These are phyloP conservation scores for Mortierella sp. DNA, from an alignment of 371 early-diverging fungal genomes.

Conservation along the genomic window DNA sequence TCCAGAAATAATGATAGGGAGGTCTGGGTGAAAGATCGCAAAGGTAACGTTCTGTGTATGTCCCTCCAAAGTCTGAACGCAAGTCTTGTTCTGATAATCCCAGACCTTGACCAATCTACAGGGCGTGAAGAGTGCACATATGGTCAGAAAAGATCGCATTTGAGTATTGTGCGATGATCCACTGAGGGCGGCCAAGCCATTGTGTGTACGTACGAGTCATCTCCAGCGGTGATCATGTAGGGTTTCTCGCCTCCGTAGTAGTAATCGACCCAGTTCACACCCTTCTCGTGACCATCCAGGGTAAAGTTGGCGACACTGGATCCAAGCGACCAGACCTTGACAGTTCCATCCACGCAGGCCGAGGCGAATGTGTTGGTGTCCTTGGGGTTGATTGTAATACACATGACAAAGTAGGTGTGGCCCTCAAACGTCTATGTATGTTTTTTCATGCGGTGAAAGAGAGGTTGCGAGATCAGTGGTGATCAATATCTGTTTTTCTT, in stretches of 20 bases:
- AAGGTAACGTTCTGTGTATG: slow-evolving; percentile 98
- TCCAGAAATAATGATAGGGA: slow-evolving; percentile 97
- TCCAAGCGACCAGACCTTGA: slow-evolving; percentile 94
- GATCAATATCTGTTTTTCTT: background rate
- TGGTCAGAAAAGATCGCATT: background rate
- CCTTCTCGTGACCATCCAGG: slow-evolving; percentile 95
- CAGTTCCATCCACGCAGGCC: slow-evolving; percentile 93
- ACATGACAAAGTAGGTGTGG: slow-evolving; percentile 98
- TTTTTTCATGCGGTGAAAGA: background rate
- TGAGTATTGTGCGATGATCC: too few relatives aligned
- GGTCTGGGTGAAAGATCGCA: slow-evolving; percentile 96
- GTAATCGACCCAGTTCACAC: slow-evolving; percentile 96
- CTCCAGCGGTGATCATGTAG: slow-evolving; percentile 93
- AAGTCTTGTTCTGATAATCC: slow-evolving; percentile 99
- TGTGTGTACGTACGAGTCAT: slow-evolving; percentile 80
- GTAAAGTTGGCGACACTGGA: slow-evolving; percentile 93
- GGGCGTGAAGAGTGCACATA: background rate
- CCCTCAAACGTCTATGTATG: slow-evolving; percentile 91
- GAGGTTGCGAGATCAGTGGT: too few relatives aligned
- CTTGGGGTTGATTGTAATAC: slow-evolving; percentile 97
- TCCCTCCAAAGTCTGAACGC: slow-evolving; percentile 98
- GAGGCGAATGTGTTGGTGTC: slow-evolving; percentile 98
- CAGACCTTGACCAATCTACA: slow-evolving; percentile 92
- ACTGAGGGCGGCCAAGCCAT: background rate
- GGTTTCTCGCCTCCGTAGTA: slow-evolving; percentile 97